Percentiles rank a stretch among this genome's conserved stretches.
Evolutionary conservation across 495 filamentous ascomycete genomes (phyloP).

Genomic region (Aspergillus affinis): DNA sequence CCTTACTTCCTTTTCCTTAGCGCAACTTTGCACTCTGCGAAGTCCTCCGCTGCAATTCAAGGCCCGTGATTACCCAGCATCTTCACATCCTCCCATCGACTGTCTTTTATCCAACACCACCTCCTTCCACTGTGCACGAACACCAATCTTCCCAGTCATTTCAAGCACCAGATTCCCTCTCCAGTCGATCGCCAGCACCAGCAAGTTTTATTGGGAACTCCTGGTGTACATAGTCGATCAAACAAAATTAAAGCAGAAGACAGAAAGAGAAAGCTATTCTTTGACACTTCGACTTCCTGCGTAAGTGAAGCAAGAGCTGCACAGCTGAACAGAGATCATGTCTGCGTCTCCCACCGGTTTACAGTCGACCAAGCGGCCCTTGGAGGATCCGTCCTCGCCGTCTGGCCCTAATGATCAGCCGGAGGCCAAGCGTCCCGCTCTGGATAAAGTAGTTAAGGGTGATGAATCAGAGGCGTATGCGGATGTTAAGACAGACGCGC

Average conservation of each 20-base stretch:
- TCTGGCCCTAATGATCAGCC: conserved; percentile 88
- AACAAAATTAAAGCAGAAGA: conserved; percentile 39
- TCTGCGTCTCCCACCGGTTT: conserved; percentile 62
- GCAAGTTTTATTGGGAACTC: conserved; percentile 88
- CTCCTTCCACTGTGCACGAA: conserved; percentile 34
- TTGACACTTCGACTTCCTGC: conserved; percentile 37
- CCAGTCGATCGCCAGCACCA: conserved; percentile 62
- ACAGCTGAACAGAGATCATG: conserved; percentile 43
- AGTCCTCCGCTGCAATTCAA: conserved; percentile 21
- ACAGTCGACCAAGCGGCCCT: conserved; percentile 82
- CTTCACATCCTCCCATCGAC: conserved; percentile 32
- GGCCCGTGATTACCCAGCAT: conserved; percentile 30
- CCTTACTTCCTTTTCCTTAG: conserved; percentile 19
- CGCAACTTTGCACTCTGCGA: conserved; percentile 26
- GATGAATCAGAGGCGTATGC: conserved; percentile 49
- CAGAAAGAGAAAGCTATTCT: conserved; percentile 45
- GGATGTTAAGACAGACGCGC: conserved; percentile 52
- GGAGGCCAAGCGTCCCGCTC: conserved; percentile 92
- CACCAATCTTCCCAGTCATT: conserved; percentile 36
- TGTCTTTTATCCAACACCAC: conserved; percentile 30
- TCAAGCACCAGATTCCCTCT: conserved; percentile 47
- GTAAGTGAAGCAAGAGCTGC: conserved; percentile 42
- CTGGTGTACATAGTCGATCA: conserved; percentile 86
- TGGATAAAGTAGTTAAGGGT: conserved; percentile 82
- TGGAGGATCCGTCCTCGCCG: conserved; percentile 94